phyloP scores from a whole-genome alignment of 495 filamentous ascomycete genomes.

The Talaromyces adpressus region DNA sequence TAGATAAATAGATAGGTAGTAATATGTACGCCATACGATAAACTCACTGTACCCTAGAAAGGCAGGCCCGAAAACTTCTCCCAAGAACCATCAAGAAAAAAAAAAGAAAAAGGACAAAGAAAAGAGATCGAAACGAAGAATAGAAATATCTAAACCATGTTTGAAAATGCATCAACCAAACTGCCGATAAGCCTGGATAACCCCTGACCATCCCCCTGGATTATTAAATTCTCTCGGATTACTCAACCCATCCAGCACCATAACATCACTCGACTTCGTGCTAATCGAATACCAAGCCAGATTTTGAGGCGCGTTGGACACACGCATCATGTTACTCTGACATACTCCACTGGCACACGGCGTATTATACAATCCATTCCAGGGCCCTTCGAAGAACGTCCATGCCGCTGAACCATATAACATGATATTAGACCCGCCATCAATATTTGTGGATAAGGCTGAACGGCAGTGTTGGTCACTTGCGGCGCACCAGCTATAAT shows the following conservation, averaged over 20 bases:
- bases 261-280: constrained; percentile 8
- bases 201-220: constrained; percentile 8
- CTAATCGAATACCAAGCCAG: constrained; percentile 11
- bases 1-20: neutral
- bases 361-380: constrained; percentile 7
- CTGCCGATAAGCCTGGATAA: constrained; percentile 9
- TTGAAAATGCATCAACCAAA: neutral
- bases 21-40: neutral
- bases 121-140: neutral
- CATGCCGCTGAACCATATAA: constrained; percentile 37
- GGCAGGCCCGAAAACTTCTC: neutral
- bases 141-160: neutral
- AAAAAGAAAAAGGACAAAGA: too few relatives aligned
- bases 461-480: constrained; percentile 20
- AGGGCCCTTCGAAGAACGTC: constrained; percentile 26
- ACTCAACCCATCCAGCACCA: neutral
- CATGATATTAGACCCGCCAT: constrained; percentile 31
- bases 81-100: neutral
- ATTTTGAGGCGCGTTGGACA: constrained; percentile 3
- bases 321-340: constrained; percentile 11
- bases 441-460: constrained; percentile 15
- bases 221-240: constrained; percentile 7
- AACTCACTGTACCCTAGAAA: neutral
- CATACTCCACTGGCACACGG: constrained; percentile 5
- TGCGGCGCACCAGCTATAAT: constrained; percentile 12